Percentiles rank a stretch among this genome's conserved stretches.
phyloP scores from a whole-genome alignment of 1,284 basidiomycete genomes.

The Bjerkandera adusta region DNA sequence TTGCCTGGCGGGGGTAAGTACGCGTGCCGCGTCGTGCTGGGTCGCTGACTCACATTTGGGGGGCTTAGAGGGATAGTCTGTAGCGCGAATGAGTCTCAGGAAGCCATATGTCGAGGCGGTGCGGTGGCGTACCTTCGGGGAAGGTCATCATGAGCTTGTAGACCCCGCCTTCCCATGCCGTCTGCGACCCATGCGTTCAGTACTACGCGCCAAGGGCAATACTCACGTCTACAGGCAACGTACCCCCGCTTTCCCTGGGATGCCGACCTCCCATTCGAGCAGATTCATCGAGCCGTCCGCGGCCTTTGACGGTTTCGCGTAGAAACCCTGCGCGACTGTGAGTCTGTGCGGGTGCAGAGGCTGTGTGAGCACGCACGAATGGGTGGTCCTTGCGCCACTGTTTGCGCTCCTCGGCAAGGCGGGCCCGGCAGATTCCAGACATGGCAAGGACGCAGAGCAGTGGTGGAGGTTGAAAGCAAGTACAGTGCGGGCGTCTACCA shows the following conservation, averaged over 20 bases:
- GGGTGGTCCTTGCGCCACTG: constrained; percentile 99
- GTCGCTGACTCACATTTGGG: constrained; percentile 74
- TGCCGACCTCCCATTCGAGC: constrained; percentile 98
- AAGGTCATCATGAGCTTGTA: constrained; percentile 95
- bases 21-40: constrained; percentile 11
- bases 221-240: constrained; percentile 32
- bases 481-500: no score
- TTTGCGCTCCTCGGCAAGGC: constrained; percentile 95
- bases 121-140: constrained; percentile 75
- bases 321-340: constrained; percentile 77
- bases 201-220: constrained; percentile 20
- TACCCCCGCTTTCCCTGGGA: constrained; percentile 83
- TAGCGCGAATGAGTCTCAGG: constrained; percentile 15
- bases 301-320: constrained; percentile 88
- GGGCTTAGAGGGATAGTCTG: constrained; percentile 94
- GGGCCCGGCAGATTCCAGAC: constrained; percentile 82
- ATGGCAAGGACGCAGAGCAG: constrained; percentile 35
- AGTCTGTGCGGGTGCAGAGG: constrained; percentile 7
- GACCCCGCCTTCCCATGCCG: constrained; percentile 93
- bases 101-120: constrained; percentile 14
- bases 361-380: constrained; percentile 64
- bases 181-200: constrained; percentile 52
- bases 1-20: constrained; percentile 63
- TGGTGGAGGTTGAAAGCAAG: no score
- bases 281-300: constrained; percentile 94